Conservation (phyloP, 163 green algal genomes). For the Volvox carteri region DNA sequence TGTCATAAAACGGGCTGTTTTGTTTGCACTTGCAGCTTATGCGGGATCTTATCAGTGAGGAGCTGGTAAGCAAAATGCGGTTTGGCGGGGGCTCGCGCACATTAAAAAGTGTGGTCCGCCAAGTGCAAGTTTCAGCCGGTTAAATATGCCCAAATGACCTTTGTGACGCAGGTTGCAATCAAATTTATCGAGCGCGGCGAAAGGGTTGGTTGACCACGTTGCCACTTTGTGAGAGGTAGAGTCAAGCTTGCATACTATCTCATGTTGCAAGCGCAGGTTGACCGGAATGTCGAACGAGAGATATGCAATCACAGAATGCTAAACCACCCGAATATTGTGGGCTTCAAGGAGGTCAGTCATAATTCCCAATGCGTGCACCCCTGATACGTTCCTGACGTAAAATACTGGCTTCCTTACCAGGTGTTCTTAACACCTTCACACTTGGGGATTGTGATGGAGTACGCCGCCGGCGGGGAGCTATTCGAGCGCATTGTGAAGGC, state of each 20-base stretch:
- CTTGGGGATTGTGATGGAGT: slow-evolving; percentile 98
- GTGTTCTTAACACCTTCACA: slow-evolving; percentile 92
- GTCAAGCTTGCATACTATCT: neutral
- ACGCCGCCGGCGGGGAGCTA: slow-evolving; percentile 95
- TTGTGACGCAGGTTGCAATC: slow-evolving; percentile 76
- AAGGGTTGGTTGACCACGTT: slow-evolving; percentile 84
- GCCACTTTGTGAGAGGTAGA: neutral
- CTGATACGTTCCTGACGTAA: too few species aligned
- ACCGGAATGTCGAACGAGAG: slow-evolving; percentile 98
- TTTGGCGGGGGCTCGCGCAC: neutral
- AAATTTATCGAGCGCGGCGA: slow-evolving; percentile 97
- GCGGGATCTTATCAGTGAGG: slow-evolving; percentile 81
- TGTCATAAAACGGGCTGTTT: neutral
- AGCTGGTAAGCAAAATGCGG: slow-evolving; percentile 77
- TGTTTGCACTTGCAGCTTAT: slow-evolving; percentile 76
- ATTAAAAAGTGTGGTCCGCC: neutral
- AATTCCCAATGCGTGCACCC: too few species aligned
- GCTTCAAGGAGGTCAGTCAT: slow-evolving; percentile 92
- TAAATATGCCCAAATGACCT: neutral
- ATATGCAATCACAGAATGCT: slow-evolving; percentile 97
- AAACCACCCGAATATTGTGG: slow-evolving; percentile 96
- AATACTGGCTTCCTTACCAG: slow-evolving; percentile 63
- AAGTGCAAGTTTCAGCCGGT: neutral
- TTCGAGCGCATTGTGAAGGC: slow-evolving; percentile 93
- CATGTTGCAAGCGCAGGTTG: slow-evolving; percentile 76